Evolutionary conservation across 192 early-diverging fungal genomes (phyloP), one percentile per base, ranked within the genome.

Genomic region (Umbelopsis sp.): DNA sequence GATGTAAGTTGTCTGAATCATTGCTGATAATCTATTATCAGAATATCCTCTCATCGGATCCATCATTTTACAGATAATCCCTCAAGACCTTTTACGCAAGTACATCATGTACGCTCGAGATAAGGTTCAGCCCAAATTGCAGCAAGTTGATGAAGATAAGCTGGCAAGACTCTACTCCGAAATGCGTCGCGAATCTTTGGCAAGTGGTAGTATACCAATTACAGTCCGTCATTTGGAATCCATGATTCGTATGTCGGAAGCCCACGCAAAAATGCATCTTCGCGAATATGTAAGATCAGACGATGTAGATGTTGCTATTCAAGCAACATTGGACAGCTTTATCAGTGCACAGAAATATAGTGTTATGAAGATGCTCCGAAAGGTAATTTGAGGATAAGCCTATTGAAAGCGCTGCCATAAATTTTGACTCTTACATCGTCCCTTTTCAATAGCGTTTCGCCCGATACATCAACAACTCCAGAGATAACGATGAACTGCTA

Each of bases 241-340:
- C 3, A 95, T 93, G 88, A 86, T 95, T 41, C 91, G 93, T 13
- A 80, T 95, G 82, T 82, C 92, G 9, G 93, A 95, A 75, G 92
- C 93, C 1, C 90, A 97, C 72, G 97, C 97, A 11, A 91, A 91
- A 68, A 97, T 99, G 95, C 97, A 99, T 69, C 81, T 99, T 69
- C 91, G 95, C 41, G 93, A 95, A 73, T 89, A 91, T 68, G 96
- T 97, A 1, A 88, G 91, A 41, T 87, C 91, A 44, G 94, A 94
- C 77, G 97, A 99, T 76, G 84, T 99, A 11, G 93, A 99, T 70
- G 88, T 94, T 67, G 97, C 97, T 0, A 97, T 97, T 72, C 84
- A 91, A 13, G 93, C 95, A 7, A 91, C 91, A 46, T 77, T 99
- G 64, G 88, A 94, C 73, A 90, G 89, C 44, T 99, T 99, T 78